Conservation (phyloP, 1,284 basidiomycete genomes). For the Papiliotrema terrestris region DNA sequence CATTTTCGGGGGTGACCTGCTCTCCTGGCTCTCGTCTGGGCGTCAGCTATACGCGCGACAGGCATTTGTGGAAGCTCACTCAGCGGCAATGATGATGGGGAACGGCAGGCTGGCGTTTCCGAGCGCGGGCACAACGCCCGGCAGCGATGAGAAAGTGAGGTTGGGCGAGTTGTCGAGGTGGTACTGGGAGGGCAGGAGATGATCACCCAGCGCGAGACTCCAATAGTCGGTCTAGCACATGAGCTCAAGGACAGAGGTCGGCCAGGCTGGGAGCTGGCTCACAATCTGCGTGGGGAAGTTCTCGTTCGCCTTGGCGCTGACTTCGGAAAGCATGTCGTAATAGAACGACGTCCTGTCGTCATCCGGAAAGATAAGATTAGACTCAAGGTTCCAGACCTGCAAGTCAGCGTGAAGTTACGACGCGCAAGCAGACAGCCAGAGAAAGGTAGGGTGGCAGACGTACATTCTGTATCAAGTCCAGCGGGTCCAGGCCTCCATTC, state of each 20-base stretch:
- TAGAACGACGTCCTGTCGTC: conserved; percentile 49
- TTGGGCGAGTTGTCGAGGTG: conserved; percentile 41
- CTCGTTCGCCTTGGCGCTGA: conserved; percentile 36
- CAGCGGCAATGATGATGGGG: conserved; percentile 53
- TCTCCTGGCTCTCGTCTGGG: conserved; percentile 48
- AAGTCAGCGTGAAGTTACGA: too few species aligned
- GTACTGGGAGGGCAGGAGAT: conserved; percentile 44
- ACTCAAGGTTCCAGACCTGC: conserved; percentile 48
- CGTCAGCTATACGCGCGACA: conserved; percentile 1
- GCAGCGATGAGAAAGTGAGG: conserved; percentile 36
- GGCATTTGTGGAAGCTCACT: conserved; percentile 25
- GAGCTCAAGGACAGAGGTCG: background rate
- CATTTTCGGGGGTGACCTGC: conserved; percentile 48
- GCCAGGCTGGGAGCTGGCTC: background rate
- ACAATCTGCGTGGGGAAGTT: conserved; percentile 46
- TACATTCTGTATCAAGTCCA: conserved; percentile 38
- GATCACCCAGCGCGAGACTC: conserved; percentile 43
- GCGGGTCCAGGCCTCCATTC: conserved; percentile 37
- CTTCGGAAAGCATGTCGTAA: conserved; percentile 41
- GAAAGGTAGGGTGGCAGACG: conserved; percentile 13
- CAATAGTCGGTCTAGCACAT: conserved; percentile 40
- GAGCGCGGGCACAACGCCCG: conserved; percentile 22
- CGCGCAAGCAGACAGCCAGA: too few species aligned
- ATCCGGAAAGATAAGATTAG: conserved; percentile 50
- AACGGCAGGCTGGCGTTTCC: conserved; percentile 38